Evolutionary conservation across 2,329 filamentous ascomycete genomes (phyloP).

Genomic region (Biscogniauxia mediterranea): DNA sequence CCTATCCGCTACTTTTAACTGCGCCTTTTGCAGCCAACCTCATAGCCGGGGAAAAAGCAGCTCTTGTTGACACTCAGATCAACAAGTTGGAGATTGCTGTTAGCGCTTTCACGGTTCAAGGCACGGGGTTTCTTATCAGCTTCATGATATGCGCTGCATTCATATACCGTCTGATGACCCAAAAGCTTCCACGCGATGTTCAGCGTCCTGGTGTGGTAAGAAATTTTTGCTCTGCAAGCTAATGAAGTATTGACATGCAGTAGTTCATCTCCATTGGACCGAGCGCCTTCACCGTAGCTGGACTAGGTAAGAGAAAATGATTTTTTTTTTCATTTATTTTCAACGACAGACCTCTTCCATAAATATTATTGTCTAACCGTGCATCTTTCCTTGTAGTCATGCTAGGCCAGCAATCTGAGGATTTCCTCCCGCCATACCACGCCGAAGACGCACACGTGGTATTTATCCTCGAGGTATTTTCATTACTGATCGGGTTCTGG

Average conservation of each 20-base stretch:
- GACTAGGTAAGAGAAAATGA: slow-evolving; percentile 35
- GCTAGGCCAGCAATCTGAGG: slow-evolving; percentile 42
- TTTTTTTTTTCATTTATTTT: background rate
- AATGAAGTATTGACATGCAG: slow-evolving; percentile 2
- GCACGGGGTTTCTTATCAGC: slow-evolving; percentile 54
- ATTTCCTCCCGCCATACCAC: slow-evolving; percentile 44
- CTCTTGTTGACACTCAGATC: slow-evolving; percentile 29
- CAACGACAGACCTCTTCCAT: background rate
- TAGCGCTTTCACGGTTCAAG: slow-evolving; percentile 50
- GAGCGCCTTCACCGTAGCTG: slow-evolving; percentile 56
- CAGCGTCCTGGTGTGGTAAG: slow-evolving; percentile 70
- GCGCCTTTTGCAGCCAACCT: slow-evolving; percentile 68
- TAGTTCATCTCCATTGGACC: slow-evolving; percentile 80
- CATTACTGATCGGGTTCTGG: slow-evolving; percentile 69
- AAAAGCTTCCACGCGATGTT: slow-evolving; percentile 75
- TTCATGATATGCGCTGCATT: slow-evolving; percentile 84
- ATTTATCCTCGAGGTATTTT: slow-evolving; percentile 46
- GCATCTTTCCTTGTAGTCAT: slow-evolving; percentile 32
- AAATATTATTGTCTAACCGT: background rate
- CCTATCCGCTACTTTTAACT: slow-evolving; percentile 75
- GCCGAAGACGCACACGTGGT: slow-evolving; percentile 41
- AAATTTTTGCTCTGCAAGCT: background rate
- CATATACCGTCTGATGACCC: slow-evolving; percentile 83
- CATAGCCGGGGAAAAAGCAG: slow-evolving; percentile 40
- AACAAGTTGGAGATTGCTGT: slow-evolving; percentile 48